Base-by-base conservation (phyloP, 2,329 filamentous ascomycete species). In the Cordyceps javanica region DNA sequence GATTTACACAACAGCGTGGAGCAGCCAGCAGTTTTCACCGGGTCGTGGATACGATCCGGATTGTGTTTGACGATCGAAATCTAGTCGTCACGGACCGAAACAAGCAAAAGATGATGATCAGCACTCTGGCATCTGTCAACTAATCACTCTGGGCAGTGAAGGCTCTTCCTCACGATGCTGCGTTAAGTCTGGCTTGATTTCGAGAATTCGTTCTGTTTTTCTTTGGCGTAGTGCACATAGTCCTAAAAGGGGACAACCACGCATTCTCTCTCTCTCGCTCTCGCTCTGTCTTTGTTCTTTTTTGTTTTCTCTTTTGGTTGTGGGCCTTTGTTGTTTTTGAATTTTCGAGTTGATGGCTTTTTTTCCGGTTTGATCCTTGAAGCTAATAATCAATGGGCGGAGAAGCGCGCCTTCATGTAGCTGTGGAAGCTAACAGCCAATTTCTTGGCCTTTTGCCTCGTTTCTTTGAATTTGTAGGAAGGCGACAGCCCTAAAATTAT, bases 1-100 rank as follows among this genome's bases (percentile, higher is more conserved):
- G 90, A 36, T 90, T 97, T 70, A 93, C 89, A 1, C 92, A 97
- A 68, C 91, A 94, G 68, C 87, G 87, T 59, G 94, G 93, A n/a
- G 92, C 93, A 2, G 91, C 90, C 38, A 94, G 88, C 65, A 94
- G 89, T 64, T 96, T 97, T 74, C 82, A 90, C 69, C 86, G 85
- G 67, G 89, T 96, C 10, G 82, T 95, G 26, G 88, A 91, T 59
- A 88, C 88, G 3, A 78, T 97, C 64, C 81, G 87, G 62, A 77
- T 82, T 21, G 82, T 90, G 16, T 85, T 95, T 69, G 79, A 78
- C 62, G 77, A 77, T 60, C 83, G 86, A 28, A 78, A 79, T 26
- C 75, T 92, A 64, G 73, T 96, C 30, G 84, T 96, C 26, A 75
- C 82, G 38, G 89, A 91, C 66, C 79, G 80, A 62, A 75, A 73